These are phyloP conservation scores for Petunia hybrid DNA, from an alignment of 305 asterid genomes.

Conservation along the genomic window DNA sequence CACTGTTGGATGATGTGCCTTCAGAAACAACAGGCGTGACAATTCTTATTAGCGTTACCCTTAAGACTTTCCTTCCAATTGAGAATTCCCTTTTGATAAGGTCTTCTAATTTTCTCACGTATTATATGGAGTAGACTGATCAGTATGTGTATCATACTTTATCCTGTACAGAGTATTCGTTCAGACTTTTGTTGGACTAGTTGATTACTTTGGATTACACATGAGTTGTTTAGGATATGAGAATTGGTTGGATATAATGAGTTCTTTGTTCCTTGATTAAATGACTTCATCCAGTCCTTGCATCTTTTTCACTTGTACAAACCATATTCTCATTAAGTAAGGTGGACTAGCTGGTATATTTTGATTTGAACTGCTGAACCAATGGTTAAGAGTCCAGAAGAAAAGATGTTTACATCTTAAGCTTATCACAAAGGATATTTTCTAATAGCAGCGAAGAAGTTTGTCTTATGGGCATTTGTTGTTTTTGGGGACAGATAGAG, in stretches of 20 bases:
- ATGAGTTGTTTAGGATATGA: neutral
- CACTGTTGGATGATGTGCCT: conserved; percentile 91
- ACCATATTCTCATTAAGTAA: neutral
- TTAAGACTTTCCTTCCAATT: conserved; percentile 35
- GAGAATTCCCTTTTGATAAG: neutral
- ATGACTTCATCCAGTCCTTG: neutral
- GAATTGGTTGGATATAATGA: neutral
- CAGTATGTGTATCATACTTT: neutral
- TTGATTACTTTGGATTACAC: neutral
- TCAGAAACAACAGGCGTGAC: conserved; percentile 84
- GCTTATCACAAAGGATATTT: too few relatives aligned
- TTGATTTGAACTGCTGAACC: neutral
- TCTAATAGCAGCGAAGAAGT: neutral
- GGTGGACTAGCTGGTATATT: neutral
- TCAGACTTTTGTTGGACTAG: conserved; percentile 6
- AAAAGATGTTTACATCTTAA: neutral
- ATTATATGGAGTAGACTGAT: neutral
- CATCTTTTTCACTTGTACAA: neutral
- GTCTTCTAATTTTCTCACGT: neutral
- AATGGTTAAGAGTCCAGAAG: neutral
- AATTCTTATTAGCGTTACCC: conserved; percentile 76
- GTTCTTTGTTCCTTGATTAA: neutral
- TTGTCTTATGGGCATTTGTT: neutral
- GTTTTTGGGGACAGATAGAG: neutral
- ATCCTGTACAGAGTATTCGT: conserved; percentile 12